Conservation (phyloP, 305 asterid genomes). For the Petunia hybrid region DNA sequence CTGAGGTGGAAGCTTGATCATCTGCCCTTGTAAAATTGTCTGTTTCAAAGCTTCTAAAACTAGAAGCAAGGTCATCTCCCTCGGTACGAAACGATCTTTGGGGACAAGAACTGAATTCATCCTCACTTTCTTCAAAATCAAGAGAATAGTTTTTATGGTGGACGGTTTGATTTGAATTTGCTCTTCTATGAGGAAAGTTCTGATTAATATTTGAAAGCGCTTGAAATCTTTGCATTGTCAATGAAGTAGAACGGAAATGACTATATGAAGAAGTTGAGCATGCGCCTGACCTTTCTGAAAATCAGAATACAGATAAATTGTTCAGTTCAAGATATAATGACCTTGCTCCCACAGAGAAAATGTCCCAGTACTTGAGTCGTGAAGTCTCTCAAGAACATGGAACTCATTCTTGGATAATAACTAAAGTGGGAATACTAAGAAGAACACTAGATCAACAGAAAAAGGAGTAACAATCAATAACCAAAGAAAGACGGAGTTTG, state of each 20-base stretch:
- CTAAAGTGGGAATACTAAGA: background rate
- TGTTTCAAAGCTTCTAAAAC: conserved; percentile 49
- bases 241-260: conserved; percentile 59
- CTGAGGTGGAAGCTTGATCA: conserved; percentile 54
- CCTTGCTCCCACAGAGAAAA: background rate
- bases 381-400: conserved; percentile 1
- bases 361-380: background rate
- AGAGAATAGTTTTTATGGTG: conserved; percentile 34
- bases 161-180: conserved; percentile 44
- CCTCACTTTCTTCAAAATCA: conserved; percentile 40
- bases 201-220: conserved; percentile 71
- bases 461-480: background rate
- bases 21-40: conserved; percentile 37
- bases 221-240: conserved; percentile 68
- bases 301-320: conserved; percentile 25
- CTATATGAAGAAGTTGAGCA: conserved; percentile 50
- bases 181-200: conserved; percentile 59
- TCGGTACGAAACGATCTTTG: conserved; percentile 39
- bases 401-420: background rate
- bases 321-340: conserved; percentile 11
- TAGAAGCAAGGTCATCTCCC: conserved; percentile 42
- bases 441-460: background rate
- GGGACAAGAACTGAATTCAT: conserved; percentile 32
- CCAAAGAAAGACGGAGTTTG: background rate
- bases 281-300: conserved; percentile 68